Evolutionary conservation across 345 rosid genomes (phyloP).

Genomic region (Arabis alpina): DNA sequence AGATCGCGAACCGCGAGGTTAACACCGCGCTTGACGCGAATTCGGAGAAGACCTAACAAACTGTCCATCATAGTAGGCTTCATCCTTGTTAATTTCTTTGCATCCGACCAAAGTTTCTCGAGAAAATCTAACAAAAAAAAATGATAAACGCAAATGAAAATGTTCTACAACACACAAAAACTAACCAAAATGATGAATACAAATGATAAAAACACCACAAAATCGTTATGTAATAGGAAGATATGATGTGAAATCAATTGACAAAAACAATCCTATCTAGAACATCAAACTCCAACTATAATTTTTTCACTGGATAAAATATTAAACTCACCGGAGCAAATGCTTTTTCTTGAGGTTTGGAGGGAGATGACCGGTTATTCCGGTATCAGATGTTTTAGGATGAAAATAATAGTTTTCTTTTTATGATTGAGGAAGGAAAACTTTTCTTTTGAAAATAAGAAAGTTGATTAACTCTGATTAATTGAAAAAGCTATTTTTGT

Average conservation of each 20-base stretch:
- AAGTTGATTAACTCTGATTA: slow-evolving; percentile 5
- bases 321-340: no score
- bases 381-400: background rate
- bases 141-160: background rate
- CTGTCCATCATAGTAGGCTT: slow-evolving; percentile 54
- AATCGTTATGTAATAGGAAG: no score
- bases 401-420: background rate
- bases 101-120: background rate
- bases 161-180: background rate
- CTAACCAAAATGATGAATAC: no score
- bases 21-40: slow-evolving; percentile 72
- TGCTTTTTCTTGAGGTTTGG: slow-evolving; percentile 4
- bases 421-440: background rate
- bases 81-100: background rate
- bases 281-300: no score
- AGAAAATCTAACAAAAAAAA: background rate
- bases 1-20: slow-evolving; percentile 93
- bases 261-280: no score
- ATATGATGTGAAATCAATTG: no score
- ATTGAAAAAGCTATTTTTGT: slow-evolving; percentile 2
- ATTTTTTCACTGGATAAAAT: no score
- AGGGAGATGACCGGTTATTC: background rate
- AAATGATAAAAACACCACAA: no score
- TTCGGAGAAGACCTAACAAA: slow-evolving; percentile 72
- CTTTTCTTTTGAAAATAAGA: background rate